Conservation (phyloP, 257 asterid species). For the Solanum rostratum region DNA sequence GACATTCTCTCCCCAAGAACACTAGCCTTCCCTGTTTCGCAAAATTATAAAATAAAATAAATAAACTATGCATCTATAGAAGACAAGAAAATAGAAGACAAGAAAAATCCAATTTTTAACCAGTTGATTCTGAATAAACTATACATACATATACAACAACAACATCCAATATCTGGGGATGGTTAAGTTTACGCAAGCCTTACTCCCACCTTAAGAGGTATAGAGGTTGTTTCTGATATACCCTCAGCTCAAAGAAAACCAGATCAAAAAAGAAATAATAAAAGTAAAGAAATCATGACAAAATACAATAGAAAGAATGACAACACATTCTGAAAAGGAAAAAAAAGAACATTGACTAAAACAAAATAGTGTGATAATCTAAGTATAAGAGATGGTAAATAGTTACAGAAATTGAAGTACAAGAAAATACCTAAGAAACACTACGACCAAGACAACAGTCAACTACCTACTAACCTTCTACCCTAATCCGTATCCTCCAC, state of each 20-base stretch:
- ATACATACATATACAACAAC: background rate
- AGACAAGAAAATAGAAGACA: no score
- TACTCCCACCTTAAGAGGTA: background rate
- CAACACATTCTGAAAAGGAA: background rate
- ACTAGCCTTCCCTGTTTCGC: slow-evolving; percentile 3
- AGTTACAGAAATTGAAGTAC: background rate
- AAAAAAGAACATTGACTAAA: no score
- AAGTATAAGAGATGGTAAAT: background rate
- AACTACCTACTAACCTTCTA: background rate
- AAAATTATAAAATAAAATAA: background rate
- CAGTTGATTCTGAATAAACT: background rate
- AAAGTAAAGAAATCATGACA: background rate
- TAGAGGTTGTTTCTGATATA: background rate
- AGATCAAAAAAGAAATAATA: background rate
- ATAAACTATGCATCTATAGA: background rate
- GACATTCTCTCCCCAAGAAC: slow-evolving; percentile 4
- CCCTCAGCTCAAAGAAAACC: background rate
- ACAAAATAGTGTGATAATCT: background rate
- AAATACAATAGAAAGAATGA: background rate
- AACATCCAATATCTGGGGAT: background rate
- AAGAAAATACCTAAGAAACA: background rate
- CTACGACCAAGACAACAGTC: background rate
- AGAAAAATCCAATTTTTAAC: background rate
- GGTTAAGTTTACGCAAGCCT: background rate
- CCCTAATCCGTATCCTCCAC: background rate